Base-by-base conservation (phyloP, 2,329 filamentous ascomycete species). In the Colletotrichum sp. region DNA sequence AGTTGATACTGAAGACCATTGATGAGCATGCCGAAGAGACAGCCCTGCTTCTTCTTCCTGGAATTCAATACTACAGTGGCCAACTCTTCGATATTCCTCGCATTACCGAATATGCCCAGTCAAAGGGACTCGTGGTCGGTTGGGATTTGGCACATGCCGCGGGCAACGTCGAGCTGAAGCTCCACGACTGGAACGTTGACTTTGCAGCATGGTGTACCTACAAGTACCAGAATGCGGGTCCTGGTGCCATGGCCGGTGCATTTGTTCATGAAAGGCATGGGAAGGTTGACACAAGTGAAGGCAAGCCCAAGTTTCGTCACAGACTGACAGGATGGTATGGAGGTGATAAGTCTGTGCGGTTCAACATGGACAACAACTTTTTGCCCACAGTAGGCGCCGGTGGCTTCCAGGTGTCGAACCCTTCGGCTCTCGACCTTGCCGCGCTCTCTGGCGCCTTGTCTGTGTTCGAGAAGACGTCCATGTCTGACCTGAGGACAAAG, bases 201-300 rank as follows among this genome's bases (percentile, higher is more conserved):
- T 96, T 96, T 80, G 94, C 94, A 9, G 93, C 89, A 15, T 96
- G 94, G 94, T 96, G 94, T 83, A 94, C 91, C 52, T 96, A 96
- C 87, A 96, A 96, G 84, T 96, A 96, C 84, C 88, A 96, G 79
- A 96, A 96, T 81, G 91, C 91, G 39, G 94, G 94, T 0, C 94
- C 94, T 0, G 94, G 94, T 4, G 88, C 91, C 6, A 95, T 95
- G 77, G 94, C 90, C 5, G 94, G 92, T 0, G 85, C 93, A 0
- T 96, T 95, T 79, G 92, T 96, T 12, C 94, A 96, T 82, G 90
- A 94, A 79, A 87, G 85, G 30, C 93, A 96, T 80, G 91, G 92
- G 11, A 82, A 82, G 13, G 90, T 92, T 9, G 84, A 85, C 52
- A 82, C 81, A 30, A 87, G 90, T 6, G 79, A 83, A n/a, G 83